Base-by-base conservation (phyloP, 495 filamentous ascomycete genomes). In the Neurospora sp. region DNA sequence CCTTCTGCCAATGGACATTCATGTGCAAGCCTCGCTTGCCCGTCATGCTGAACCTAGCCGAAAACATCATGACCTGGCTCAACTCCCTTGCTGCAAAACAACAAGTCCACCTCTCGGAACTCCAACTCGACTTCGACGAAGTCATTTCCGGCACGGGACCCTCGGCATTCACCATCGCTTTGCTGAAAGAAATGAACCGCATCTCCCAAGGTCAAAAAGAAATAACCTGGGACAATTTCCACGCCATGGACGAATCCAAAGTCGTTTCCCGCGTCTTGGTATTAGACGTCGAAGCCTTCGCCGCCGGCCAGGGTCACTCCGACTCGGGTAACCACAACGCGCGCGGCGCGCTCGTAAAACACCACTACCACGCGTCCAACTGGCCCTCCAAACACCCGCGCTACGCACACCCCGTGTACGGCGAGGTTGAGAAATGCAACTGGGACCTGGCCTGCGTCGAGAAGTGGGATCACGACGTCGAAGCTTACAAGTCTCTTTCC, bases 1-100 rank as follows among this genome's bases (percentile, higher is more conserved):
- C 86, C 31, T 90, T 90, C 74, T 90, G 88, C 76, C 89, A 90
- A 76, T 91, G 89, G 89, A 90, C 89, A 2, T 88, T 90, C 73
- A 86, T 87, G 81, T 85, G 83, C 78, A 88, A 87, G 74, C 86
- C 87, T 1, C 79, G 81, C 22, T 83, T 86, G 39, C 87, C 87
- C 18, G 86, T 90, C 59, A 86, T 91, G 86, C 79, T 89, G 74
- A 79, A 81, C 31, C 80, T 90, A 4, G 80, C 89, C 16, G 85
- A 90, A 71, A 85, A 86, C 72, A 89, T 90, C 73, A 80, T 88
- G 71, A 72, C 73, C 8, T 90, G 89, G 86, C 80, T 90, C 14
- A 78, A 83, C 22, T 80, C 81, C 3, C 74, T 89, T 8, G 82
- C 88, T 4, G 74, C 75, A 39, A 74, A 84, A 73, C 87, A 90